Evolutionary conservation across 345 rosid species (phyloP).

Genomic region (Syzygium jambos): DNA sequence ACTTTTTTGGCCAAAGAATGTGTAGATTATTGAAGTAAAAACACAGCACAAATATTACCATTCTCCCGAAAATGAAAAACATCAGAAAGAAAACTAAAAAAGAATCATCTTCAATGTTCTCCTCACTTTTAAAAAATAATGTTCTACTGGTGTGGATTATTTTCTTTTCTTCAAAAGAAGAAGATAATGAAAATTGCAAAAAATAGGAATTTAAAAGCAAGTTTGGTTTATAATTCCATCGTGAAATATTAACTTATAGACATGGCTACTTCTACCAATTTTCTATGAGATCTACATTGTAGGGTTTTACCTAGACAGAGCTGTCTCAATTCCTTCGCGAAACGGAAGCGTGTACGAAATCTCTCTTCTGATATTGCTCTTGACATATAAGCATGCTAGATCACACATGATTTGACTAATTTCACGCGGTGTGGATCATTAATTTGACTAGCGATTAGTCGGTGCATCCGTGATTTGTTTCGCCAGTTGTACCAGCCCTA

Average conservation of each 20-base stretch:
- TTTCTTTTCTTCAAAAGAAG: no score
- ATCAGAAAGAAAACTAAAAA: not conserved
- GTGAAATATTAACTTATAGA: no score
- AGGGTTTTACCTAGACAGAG: not conserved
- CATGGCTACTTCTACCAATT: not conserved
- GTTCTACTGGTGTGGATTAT: no score
- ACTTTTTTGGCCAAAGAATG: not conserved
- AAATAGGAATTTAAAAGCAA: no score
- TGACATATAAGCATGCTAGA: not conserved
- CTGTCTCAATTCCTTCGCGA: not conserved
- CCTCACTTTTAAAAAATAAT: not conserved
- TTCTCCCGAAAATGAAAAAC: not conserved
- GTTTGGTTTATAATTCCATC: no score
- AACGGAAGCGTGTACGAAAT: not conserved
- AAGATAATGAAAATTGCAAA: no score
- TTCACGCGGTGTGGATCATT: not conserved
- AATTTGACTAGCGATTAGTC: not conserved
- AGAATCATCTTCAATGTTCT: not conserved
- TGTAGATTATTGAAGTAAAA: not conserved
- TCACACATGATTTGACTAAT: no score
- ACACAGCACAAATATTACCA: not conserved
- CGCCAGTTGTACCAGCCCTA: not conserved
- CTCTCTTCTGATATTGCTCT: not conserved
- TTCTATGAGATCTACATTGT: not conserved
- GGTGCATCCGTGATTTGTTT: not conserved